Percentiles rank a stretch among this genome's conserved stretches.
These are phyloP conservation scores for Medakamo hakoo DNA, from an alignment of 139 green algal species.

Conservation along the genomic window DNA sequence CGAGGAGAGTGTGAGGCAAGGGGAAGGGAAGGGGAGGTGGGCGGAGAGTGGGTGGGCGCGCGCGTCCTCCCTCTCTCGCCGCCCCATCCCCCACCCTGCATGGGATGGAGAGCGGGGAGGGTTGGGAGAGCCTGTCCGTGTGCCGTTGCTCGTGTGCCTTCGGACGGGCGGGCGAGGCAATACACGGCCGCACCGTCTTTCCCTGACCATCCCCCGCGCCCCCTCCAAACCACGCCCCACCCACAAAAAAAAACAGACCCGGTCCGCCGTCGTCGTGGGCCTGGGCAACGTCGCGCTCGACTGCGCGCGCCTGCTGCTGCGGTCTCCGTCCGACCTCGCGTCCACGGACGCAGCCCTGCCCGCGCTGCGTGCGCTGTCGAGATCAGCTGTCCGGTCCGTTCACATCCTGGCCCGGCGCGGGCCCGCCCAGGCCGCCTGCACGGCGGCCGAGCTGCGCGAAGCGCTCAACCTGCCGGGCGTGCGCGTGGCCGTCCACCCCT, in stretches of 20 bases:
- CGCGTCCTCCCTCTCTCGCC: too few species aligned
- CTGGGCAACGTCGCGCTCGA: conserved; percentile 92
- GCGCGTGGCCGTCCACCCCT: conserved; percentile 10
- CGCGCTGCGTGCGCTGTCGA: conserved; percentile 41
- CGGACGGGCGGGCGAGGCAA: too few species aligned
- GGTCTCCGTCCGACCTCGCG: conserved; percentile 22
- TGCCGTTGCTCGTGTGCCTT: too few species aligned
- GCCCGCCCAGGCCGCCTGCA: conserved; percentile 72
- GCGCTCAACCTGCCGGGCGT: conserved; percentile 45
- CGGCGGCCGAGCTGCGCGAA: conserved; percentile 91
- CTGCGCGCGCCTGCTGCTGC: conserved; percentile 77
- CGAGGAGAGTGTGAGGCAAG: too few species aligned
- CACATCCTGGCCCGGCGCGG: conserved; percentile 69
- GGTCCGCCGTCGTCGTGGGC: conserved; percentile 22
- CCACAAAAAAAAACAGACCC: too few species aligned
- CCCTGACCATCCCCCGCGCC: too few species aligned
- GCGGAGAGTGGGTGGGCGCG: not conserved
- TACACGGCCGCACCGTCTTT: too few species aligned
- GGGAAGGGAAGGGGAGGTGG: too few species aligned
- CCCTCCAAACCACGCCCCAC: too few species aligned
- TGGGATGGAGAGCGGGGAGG: too few species aligned
- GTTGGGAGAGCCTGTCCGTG: too few species aligned
- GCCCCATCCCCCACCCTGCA: too few species aligned
- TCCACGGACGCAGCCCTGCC: conserved; percentile 72
- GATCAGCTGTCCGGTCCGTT: conserved; percentile 25